A percentile compares a stretch with the other conserved stretches of the same genome.
These are phyloP conservation scores for Aureobasidium lini DNA, from an alignment of 2,329 filamentous ascomycete species.

Conservation along the genomic window DNA sequence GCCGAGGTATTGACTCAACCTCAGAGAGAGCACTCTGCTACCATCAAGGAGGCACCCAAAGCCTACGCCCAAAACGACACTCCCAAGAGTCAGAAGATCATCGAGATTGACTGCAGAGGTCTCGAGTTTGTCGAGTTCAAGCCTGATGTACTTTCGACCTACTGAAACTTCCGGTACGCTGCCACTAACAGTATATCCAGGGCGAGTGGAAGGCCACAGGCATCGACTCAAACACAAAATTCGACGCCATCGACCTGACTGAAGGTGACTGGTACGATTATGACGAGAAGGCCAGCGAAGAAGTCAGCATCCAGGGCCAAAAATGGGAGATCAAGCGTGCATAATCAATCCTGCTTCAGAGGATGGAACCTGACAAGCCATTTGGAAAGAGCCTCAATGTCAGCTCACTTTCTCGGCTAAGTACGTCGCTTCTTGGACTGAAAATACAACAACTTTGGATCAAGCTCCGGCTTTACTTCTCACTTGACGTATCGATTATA, in stretches of 20 bases:
- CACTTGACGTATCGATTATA: neutral
- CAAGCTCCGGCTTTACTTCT: no score
- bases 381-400: neutral
- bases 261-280: constrained; percentile 99
- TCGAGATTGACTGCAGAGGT: constrained; percentile 90
- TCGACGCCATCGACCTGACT: constrained; percentile 68
- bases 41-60: constrained; percentile 66
- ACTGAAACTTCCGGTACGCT: neutral
- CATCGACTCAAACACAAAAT: constrained; percentile 71
- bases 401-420: neutral
- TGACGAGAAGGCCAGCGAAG: constrained; percentile 18
- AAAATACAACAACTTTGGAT: neutral
- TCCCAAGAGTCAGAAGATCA: constrained; percentile 65
- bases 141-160: constrained; percentile 59
- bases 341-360: constrained; percentile 32
- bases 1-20: neutral
- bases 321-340: constrained; percentile 77
- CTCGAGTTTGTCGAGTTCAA: constrained; percentile 88
- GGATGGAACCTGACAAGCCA: neutral
- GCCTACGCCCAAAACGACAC: constrained; percentile 60
- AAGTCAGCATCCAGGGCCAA: constrained; percentile 49
- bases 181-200: constrained; percentile 35
- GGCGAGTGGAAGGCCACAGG: constrained; percentile 88
- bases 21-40: constrained; percentile 77
- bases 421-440: neutral